A percentile compares a stretch with the other conserved stretches of the same genome.
Evolutionary conservation across 176 grass and related monocot species (phyloP).

Genomic region (Raddia distichophylla): DNA sequence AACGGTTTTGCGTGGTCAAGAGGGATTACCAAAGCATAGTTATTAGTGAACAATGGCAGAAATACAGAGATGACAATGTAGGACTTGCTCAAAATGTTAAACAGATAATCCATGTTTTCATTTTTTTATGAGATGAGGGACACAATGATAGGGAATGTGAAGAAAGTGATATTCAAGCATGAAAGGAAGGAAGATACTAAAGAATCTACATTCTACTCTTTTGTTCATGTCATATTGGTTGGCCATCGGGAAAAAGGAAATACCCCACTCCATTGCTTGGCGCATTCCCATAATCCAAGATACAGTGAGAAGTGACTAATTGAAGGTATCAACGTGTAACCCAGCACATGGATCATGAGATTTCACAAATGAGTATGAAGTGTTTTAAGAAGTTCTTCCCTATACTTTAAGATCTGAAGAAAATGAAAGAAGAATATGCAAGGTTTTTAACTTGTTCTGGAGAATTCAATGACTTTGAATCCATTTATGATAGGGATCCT

Average conservation of each 20-base stretch:
- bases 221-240: neutral
- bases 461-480: no score
- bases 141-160: no score
- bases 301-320: neutral
- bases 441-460: no score
- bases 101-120: neutral
- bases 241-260: conserved; percentile 11
- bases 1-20: neutral
- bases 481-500: no score
- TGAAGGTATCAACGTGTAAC: neutral
- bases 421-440: no score
- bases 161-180: no score
- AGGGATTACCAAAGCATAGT: neutral
- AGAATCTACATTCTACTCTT: neutral
- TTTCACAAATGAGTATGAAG: neutral
- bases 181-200: no score
- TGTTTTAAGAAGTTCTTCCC: no score
- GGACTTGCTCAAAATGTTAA: neutral
- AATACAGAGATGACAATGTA: neutral
- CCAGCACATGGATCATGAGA: neutral
- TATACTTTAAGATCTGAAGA: no score
- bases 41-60: neutral
- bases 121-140: no score
- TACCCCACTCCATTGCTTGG: conserved; percentile 24
- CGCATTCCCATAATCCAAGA: neutral